These are phyloP conservation scores for Pinus tabuliformis DNA, from an alignment of 75 land plant species.

Conservation along the genomic window DNA sequence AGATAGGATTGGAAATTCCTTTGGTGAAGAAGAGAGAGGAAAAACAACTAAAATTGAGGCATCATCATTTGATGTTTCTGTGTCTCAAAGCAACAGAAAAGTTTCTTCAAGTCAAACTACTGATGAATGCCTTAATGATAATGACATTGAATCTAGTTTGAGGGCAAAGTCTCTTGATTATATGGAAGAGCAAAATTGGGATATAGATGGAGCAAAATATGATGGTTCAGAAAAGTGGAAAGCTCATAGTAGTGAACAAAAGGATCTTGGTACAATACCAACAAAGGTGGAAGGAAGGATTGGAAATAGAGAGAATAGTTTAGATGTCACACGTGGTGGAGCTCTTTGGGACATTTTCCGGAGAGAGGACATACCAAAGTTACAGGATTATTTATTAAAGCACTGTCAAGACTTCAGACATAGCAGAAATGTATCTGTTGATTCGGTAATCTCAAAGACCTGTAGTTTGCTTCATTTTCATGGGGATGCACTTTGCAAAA, in stretches of 20 bases:
- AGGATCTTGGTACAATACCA: conserved; percentile 4
- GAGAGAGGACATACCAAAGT: conserved; percentile 75
- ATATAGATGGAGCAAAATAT: neutral
- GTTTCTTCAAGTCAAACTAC: neutral
- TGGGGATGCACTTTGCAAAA: neutral
- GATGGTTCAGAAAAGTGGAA: conserved; percentile 4
- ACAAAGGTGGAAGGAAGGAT: neutral
- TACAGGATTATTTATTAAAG: conserved; percentile 48
- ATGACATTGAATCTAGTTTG: conserved; percentile 2
- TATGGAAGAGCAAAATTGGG: neutral
- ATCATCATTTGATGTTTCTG: neutral
- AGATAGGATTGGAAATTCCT: neutral
- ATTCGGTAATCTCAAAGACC: conserved; percentile 21
- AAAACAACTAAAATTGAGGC: conserved; percentile 11
- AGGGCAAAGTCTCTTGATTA: conserved; percentile 1
- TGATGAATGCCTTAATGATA: neutral
- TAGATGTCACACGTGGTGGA: conserved; percentile 29
- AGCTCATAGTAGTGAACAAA: conserved; percentile 10
- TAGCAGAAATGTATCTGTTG: conserved; percentile 13
- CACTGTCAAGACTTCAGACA: conserved; percentile 53
- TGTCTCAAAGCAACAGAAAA: conserved; percentile 2
- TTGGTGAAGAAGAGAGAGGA: conserved; percentile 6
- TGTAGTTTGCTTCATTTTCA: neutral
- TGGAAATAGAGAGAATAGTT: conserved; percentile 2
- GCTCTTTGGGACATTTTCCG: conserved; percentile 85